Base-by-base conservation (phyloP, 164 flowering plant species). In the Malania oleifera region DNA sequence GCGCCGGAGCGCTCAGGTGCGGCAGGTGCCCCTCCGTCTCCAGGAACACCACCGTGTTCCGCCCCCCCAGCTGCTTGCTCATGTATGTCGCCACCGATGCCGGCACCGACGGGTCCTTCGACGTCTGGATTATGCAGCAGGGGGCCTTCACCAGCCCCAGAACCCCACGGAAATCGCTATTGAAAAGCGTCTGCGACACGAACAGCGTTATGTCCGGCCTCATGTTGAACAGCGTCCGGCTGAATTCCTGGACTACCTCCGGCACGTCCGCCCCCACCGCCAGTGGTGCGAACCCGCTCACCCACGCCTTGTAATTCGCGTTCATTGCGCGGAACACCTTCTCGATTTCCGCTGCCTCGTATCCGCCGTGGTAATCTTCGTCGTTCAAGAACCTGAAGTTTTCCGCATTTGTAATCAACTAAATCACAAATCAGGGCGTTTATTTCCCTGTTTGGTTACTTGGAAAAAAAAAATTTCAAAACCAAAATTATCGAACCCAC, bases 251-350 rank as follows among this genome's bases (percentile, higher is more conserved):
- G 7, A 93, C 99, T 5, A 89, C 99, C 13, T 72, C 73, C 26
- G 99, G 99, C 9, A 90, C 97, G 50, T 93, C 99, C 3, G 95
- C 99, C 6, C 99, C 99, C 5, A 95, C 97, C 0, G 95, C 84
- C 38, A 89, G 50, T 12, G 98, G 99, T 18, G 99, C 98, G 61
- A 74, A 89, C 0, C 99, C 99, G 34, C 54, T 65, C 44, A 91
- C 98, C 93, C 95, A 95, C 4, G 95, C 96, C 72, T 65, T 81
- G 70, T 89, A 95, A 48, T 95, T 95, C 0, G 80, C 75, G 61
- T 87, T 80, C 96, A 91, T 91, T 35, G 96, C 96, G 1, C 74
- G 26, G 53, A 91, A 85, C n/a, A 91, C 82, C 38, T 60, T 69
- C 73, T 91, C 97, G n/a, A 95, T 85, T 67, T 91, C 96, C 0